Evolutionary conservation across 805 yeast species (phyloP).

Genomic region (Suhomyces faveliae): DNA sequence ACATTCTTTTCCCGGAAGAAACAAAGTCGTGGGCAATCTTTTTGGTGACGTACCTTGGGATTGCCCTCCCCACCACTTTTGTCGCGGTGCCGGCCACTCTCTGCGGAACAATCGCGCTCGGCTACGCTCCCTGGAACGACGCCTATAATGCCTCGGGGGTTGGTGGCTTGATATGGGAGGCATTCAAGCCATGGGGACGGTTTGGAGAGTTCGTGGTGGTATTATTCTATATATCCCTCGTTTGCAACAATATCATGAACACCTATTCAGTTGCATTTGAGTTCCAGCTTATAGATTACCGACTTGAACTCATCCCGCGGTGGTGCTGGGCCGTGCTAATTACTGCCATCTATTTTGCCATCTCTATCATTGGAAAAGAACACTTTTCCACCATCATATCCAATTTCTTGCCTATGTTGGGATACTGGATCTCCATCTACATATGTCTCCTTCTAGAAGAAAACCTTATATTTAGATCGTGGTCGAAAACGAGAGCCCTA

Average conservation of each 20-base stretch:
- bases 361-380: conserved; percentile 74
- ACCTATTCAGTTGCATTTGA: conserved; percentile 80
- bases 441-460: conserved; percentile 70
- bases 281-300: conserved; percentile 59
- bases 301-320: conserved; percentile 65
- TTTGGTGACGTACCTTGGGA: conserved; percentile 26
- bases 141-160: conserved; percentile 61
- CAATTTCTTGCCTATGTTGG: conserved; percentile 86
- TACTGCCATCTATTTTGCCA: conserved; percentile 61
- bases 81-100: conserved; percentile 74
- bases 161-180: conserved; percentile 70
- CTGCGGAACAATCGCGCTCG: conserved; percentile 64
- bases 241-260: conserved; percentile 80
- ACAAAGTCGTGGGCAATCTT: conserved; percentile 27
- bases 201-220: conserved; percentile 75
- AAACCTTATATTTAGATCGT: conserved; percentile 60
- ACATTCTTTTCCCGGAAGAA: conserved; percentile 30
- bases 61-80: conserved; percentile 58
- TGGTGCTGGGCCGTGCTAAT: conserved; percentile 71
- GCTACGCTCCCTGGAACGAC: conserved; percentile 53
- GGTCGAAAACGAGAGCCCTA: background rate
- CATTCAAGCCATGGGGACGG: conserved; percentile 72
- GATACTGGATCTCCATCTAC: conserved; percentile 87
- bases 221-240: conserved; percentile 66
- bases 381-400: conserved; percentile 71